Conservation (phyloP, 345 rosid genomes). For the Aquilaria yunnanensis region DNA sequence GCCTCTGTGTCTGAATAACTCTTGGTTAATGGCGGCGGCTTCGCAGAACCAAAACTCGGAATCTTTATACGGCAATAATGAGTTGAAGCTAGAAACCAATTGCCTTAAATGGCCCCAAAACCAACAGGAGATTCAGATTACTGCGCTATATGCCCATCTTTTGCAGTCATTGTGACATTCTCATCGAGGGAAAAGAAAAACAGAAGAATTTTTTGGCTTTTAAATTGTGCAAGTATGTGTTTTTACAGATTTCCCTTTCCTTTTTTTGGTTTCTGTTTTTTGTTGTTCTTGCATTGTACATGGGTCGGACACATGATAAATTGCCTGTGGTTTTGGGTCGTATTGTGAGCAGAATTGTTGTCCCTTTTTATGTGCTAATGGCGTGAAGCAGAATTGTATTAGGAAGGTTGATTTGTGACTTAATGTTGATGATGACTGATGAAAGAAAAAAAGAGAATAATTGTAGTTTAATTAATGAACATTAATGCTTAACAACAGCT, state of each 20-base stretch:
- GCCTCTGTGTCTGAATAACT: conserved; percentile 44
- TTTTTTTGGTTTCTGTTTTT: conserved; percentile 18
- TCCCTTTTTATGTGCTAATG: too few species aligned
- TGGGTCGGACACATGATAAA: conserved; percentile 23
- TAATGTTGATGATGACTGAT: too few species aligned
- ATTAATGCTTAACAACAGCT: too few species aligned
- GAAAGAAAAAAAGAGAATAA: too few species aligned
- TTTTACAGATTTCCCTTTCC: conserved; percentile 10
- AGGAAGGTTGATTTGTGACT: too few species aligned
- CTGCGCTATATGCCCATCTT: conserved; percentile 31
- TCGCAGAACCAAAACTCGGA: conserved; percentile 47
- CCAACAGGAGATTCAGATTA: conserved; percentile 36
- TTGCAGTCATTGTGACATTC: conserved; percentile 1
- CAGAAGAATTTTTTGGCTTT: background rate
- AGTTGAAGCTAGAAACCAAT: conserved; percentile 63
- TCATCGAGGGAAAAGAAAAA: background rate
- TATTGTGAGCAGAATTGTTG: too few species aligned
- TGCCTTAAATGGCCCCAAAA: conserved; percentile 46
- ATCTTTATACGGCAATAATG: conserved; percentile 33
- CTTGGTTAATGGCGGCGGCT: conserved; percentile 42
- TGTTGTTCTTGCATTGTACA: conserved; percentile 4
- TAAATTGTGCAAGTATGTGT: too few species aligned
- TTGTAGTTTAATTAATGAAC: too few species aligned
- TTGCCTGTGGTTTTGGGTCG: too few species aligned
- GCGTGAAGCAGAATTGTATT: too few species aligned